A percentile compares a stretch with the other conserved stretches of the same genome.
Evolutionary conservation across 2,329 filamentous ascomycete genomes (phyloP).

Genomic region (Gremmenia infestans): DNA sequence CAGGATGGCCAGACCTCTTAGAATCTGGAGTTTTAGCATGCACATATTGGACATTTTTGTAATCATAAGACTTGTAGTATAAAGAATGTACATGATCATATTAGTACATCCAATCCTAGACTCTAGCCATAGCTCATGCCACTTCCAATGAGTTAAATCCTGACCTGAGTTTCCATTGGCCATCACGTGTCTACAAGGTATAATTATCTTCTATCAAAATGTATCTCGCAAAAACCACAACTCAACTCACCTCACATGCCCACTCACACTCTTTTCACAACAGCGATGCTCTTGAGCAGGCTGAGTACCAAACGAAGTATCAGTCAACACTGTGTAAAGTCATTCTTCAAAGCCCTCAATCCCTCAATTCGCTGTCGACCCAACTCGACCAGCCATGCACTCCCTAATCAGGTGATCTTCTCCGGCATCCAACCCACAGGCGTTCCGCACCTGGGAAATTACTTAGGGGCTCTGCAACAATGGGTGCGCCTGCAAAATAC

Average conservation of each 20-base stretch:
- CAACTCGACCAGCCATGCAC: not conserved
- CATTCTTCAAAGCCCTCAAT: no score
- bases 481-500: constrained; percentile 79
- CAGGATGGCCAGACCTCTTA: not conserved
- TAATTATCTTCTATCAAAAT: no score
- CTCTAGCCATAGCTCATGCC: not conserved
- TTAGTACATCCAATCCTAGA: not conserved
- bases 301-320: not conserved
- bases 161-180: not conserved
- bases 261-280: not conserved
- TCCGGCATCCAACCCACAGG: constrained; percentile 97
- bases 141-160: not conserved
- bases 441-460: constrained; percentile 91
- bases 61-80: constrained; percentile 1
- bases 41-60: constrained; percentile 2
- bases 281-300: not conserved
- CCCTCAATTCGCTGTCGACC: not conserved
- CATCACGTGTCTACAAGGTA: not conserved
- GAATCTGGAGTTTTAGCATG: not conserved
- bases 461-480: constrained; percentile 79
- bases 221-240: no score
- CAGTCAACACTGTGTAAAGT: not conserved
- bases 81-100: not conserved
- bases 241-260: not conserved
- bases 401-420: constrained; percentile 58